phyloP scores from a whole-genome alignment of 345 rosid genomes.

The Pistacia atlantica region DNA sequence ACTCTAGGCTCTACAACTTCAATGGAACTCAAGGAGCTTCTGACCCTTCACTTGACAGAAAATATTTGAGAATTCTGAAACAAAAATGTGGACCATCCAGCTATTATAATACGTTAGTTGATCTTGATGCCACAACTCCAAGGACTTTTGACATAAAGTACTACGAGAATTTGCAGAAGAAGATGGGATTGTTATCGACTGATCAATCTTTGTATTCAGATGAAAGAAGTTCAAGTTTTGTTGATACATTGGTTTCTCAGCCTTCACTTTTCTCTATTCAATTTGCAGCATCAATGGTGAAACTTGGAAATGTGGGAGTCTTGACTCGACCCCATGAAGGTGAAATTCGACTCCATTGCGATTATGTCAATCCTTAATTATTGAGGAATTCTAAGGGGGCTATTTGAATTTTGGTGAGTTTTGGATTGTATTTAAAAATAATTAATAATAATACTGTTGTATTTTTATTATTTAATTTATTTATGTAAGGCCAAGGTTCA shows the following conservation, averaged over 20 bases:
- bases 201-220: conserved; percentile 53
- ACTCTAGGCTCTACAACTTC: conserved; percentile 26
- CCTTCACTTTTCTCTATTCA: conserved; percentile 44
- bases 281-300: conserved; percentile 58
- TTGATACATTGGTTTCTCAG: conserved; percentile 38
- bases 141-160: conserved; percentile 29
- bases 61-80: conserved; percentile 19
- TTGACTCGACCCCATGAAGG: conserved; percentile 29
- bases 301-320: conserved; percentile 48
- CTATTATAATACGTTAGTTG: not conserved
- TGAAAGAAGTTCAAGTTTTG: conserved; percentile 48
- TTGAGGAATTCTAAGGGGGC: too few relatives aligned
- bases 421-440: too few relatives aligned
- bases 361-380: conserved; percentile 15
- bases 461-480: too few relatives aligned
- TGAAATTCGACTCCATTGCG: conserved; percentile 52
- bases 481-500: too few relatives aligned
- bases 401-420: too few relatives aligned
- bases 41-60: conserved; percentile 22
- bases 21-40: conserved; percentile 17
- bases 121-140: conserved; percentile 40
- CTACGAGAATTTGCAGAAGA: conserved; percentile 40
- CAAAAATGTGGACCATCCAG: conserved; percentile 15
- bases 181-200: conserved; percentile 45
- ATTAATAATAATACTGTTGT: too few relatives aligned